A percentile compares a stretch with the other conserved stretches of the same genome.
These are phyloP conservation scores for Aurinia saxatilis DNA, from an alignment of 345 rosid genomes.

Conservation along the genomic window DNA sequence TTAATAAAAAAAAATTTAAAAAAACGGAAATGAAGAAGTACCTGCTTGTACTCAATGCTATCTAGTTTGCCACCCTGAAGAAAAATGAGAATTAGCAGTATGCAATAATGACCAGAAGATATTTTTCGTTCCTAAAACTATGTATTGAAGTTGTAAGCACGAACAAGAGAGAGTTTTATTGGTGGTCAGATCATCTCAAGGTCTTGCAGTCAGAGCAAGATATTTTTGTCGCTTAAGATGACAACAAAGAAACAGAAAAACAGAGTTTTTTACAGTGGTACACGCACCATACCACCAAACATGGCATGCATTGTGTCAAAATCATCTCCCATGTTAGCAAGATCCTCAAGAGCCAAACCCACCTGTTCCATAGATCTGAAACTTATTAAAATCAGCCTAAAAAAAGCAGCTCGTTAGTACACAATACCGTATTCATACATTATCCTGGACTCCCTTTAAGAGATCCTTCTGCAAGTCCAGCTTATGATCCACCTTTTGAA, in stretches of 20 bases:
- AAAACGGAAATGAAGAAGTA: slow-evolving; percentile 21
- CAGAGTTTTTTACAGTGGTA: neutral
- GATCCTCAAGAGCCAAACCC: slow-evolving; percentile 47
- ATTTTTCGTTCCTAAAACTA: neutral
- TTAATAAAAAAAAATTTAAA: neutral
- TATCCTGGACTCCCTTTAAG: slow-evolving; percentile 56
- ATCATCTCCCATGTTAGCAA: slow-evolving; percentile 51
- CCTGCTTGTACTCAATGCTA: slow-evolving; percentile 82
- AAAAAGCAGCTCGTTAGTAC: neutral
- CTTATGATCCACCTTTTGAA: slow-evolving; percentile 69
- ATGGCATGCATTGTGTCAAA: slow-evolving; percentile 54
- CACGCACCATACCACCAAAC: slow-evolving; percentile 66
- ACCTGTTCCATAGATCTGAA: slow-evolving; percentile 42
- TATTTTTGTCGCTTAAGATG: neutral
- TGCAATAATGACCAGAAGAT: slow-evolving; percentile 2
- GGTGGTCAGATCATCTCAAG: neutral
- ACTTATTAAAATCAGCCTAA: slow-evolving; percentile 2
- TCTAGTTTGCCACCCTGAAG: slow-evolving; percentile 77
- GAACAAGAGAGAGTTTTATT: neutral
- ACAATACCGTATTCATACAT: slow-evolving; percentile 34
- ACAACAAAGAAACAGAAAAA: neutral
- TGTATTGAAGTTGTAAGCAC: neutral
- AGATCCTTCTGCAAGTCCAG: slow-evolving; percentile 71
- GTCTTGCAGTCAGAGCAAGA: neutral
- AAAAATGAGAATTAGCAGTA: slow-evolving; percentile 1